Base-by-base conservation (phyloP, 2,329 filamentous ascomycete species). In the Phaeosphaeria sp. region DNA sequence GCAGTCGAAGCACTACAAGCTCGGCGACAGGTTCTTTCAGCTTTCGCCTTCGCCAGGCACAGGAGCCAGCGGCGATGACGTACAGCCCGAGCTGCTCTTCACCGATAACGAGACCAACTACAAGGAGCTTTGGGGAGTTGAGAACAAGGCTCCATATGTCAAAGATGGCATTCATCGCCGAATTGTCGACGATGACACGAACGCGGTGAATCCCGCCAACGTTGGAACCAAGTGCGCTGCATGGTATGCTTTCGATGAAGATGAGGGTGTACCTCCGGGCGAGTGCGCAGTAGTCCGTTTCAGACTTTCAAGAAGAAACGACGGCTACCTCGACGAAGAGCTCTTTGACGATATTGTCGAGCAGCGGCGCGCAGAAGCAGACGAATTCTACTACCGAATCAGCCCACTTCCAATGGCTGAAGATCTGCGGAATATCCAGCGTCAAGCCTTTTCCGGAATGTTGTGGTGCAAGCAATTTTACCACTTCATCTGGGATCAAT, bases 401-500 rank as follows among this genome's bases (percentile, higher is more conserved):
- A 97, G 92, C 78, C 94, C 94, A 2, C 83, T 97, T 40, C 94
- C 93, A 2, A 96, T 97, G 90, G 86, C 91, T 0, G 93, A 98
- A 49, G 94, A 98, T 73, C 84, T 97, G 57, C 89, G 93, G 66
- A 97, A 96, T 77, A 95, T 98, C 67, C 95, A 98, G 79, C 87
- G 94, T 66, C 93, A 97, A 77, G 95, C 94, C 3, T 91, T 97
- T 65, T 89, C 93, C 0, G 94, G 95, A 53, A 98, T 98, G 94
- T 90, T 98, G 85, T 98, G 94, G 94, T 96, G 91, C 62, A 98
- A 98, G 78, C 94, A 98, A 77, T 92, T 92, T 79, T 98, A 98
- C 77, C 87, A 96, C 74, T 97, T 98, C 77, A 88, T 98, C 69
- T 97, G 93, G 92, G 93, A 98, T 64, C 91, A 98, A 74, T 98